Base-by-base conservation (phyloP, 768 basidiomycete species). In the Mycena venus region DNA sequence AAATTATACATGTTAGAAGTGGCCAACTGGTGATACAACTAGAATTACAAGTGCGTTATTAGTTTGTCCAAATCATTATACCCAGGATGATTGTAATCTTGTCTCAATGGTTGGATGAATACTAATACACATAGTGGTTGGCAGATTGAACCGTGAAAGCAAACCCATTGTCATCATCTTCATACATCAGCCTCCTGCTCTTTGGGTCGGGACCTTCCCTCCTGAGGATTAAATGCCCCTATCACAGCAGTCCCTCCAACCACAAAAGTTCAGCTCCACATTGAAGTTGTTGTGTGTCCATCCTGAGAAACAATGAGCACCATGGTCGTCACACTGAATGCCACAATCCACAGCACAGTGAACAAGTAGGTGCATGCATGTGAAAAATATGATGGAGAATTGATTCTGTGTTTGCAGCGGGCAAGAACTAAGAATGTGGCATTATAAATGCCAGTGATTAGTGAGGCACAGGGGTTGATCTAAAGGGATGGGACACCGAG, bases 401-500 rank as follows among this genome's bases (percentile, higher is more conserved):
- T 74, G 38, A 74, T 67, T 42, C 74, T 74, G 25, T 82, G 78
- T 56, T 79, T 80, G 47, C 75, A 74, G 19, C 78, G 79, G 8
- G 81, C 65, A 15, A 67, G 65, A 29, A 42, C 36, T 6, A 79
- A 68, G 32, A 77, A 47, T 56, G 83, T 40, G 15, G 31, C n/a
- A 19, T 67, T 82, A 83, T 38, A 85, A 68, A n/a, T n/a, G n/a
- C n/a, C n/a, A n/a, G n/a, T n/a, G n/a, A n/a, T n/a, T n/a, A n/a
- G n/a, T n/a, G n/a, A n/a, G n/a, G n/a, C n/a, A n/a, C n/a, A n/a
- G n/a, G n/a, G n/a, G n/a, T n/a, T n/a, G n/a, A n/a, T n/a, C 73
- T 78, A 83, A 70, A 84, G 78, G 12, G 84, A 85, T 11, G 83
- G 79, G 47, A 82, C 78, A 36, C 83, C 83, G 8, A 83, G 69